These are phyloP conservation scores for Plantago major DNA, from an alignment of 257 asterid species.

Conservation along the genomic window DNA sequence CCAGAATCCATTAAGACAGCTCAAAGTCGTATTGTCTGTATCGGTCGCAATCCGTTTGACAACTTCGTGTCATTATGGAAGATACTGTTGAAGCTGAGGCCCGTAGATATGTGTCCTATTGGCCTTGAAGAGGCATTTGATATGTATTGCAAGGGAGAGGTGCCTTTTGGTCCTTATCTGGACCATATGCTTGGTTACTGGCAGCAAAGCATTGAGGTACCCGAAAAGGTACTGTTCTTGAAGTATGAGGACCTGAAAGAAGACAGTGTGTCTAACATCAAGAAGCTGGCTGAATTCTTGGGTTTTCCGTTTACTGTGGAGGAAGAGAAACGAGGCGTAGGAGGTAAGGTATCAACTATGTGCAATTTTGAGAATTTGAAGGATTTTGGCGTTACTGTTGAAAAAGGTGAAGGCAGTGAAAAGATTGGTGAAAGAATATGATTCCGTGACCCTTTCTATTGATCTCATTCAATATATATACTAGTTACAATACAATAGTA, in stretches of 20 bases:
- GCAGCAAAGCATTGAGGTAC: slow-evolving; percentile 3
- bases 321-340: slow-evolving; percentile 6
- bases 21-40: background rate
- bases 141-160: slow-evolving; percentile 15
- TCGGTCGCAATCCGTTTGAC: slow-evolving; percentile 22
- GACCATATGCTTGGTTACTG: slow-evolving; percentile 21
- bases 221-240: slow-evolving; percentile 13
- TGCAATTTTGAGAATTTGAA: slow-evolving; percentile 11
- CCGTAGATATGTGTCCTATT: too few species aligned
- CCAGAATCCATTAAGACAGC: slow-evolving; percentile 11
- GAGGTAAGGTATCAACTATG: background rate
- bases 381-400: background rate
- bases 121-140: slow-evolving; percentile 11
- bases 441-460: too few species aligned
- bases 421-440: too few species aligned
- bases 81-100: too few species aligned
- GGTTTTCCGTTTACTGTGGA: slow-evolving; percentile 7
- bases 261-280: background rate
- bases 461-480: too few species aligned
- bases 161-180: slow-evolving; percentile 18
- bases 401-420: too few species aligned
- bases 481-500: too few species aligned
- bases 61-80: slow-evolving; percentile 6
- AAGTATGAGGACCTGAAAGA: slow-evolving; percentile 20
- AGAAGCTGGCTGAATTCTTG: slow-evolving; percentile 7